Base-by-base conservation (phyloP, 495 filamentous ascomycete genomes). In the Thermothielavioides terrestris region DNA sequence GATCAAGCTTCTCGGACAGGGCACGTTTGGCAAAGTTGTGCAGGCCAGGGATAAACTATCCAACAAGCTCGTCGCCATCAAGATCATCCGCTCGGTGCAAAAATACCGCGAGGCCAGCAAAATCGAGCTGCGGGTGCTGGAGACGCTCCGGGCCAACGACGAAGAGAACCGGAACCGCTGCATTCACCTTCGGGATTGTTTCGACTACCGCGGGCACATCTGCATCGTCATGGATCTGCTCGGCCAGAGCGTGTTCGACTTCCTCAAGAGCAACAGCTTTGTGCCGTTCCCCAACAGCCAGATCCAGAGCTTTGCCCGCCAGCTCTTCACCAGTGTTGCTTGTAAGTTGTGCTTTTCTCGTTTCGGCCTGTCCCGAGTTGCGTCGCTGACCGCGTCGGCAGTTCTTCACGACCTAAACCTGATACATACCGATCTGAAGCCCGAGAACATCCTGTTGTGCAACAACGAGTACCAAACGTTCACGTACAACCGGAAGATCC, bases 251-350 rank as follows among this genome's bases (percentile, higher is more conserved):
- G 92, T 98, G 17, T 98, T 98, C 66, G 92, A 98, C 71, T 98
- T 98, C 60, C 74, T 98, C 37, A 98, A 98, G 71, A 81, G 82
- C 57, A 97, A 97, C 64, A 74, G 75, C 39, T 98, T 97, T 65
- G 88, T 94, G 21, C 92, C 92, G 2, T 98, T 98, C 65, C 92
- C 92, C n/a, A 96, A 92, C 75, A 95, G 89, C 59, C 90, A 98
- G 64, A 98, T 98, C 50, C 92, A 97, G 66, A 88, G 78, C 59
- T 97, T 98, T 75, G 92, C 92, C 11, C 80, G 91, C 35, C 92
- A 98, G 61, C 71, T 98, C 15, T 84, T 98, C 44, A 96, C 90
- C n/a, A 97, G 92, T 60, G 94, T 98, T 55, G 94, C 92, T 43
- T 98, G 90, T 96, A 72, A 77, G 89, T 79, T 34, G n/a, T n/a